Conservation (phyloP, 192 early-diverging fungal genomes). For the Rhizophagus prolifer region DNA sequence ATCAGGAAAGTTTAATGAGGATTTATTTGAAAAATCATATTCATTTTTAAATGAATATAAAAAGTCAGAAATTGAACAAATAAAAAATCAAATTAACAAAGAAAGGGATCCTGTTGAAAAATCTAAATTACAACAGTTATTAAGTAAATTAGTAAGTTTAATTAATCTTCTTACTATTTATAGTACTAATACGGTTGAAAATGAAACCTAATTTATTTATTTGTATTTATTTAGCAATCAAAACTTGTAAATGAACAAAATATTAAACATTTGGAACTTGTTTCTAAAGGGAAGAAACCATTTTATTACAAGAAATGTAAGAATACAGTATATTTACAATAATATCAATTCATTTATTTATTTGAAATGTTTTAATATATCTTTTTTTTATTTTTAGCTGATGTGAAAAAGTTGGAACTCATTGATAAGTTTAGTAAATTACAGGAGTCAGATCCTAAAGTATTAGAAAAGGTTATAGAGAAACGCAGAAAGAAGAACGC, state of each 20-base stretch:
- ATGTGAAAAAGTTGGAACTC: constrained; percentile 80
- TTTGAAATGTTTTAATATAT: neutral
- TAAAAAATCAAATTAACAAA: constrained; percentile 65
- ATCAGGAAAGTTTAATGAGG: constrained; percentile 88
- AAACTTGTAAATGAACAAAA: constrained; percentile 52
- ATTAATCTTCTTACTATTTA: neutral
- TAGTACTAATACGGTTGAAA: neutral
- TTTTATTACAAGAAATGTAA: constrained; percentile 91
- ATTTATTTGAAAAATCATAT: constrained; percentile 91
- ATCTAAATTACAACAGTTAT: constrained; percentile 55
- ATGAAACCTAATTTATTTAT: neutral
- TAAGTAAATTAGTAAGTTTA: constrained; percentile 65
- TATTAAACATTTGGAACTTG: constrained; percentile 58
- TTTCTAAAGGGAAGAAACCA: constrained; percentile 89
- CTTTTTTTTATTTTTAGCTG: constrained; percentile 46
- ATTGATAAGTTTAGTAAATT: constrained; percentile 83
- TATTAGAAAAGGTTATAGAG: constrained; percentile 84
- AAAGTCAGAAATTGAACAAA: constrained; percentile 66
- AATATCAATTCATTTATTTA: neutral
- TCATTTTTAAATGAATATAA: constrained; percentile 83
- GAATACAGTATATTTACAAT: constrained; percentile 32
- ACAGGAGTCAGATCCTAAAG: constrained; percentile 57
- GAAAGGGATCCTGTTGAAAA: constrained; percentile 64
- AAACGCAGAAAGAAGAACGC: constrained; percentile 94
- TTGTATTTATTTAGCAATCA: constrained; percentile 29